A percentile compares a stretch with the other conserved stretches of the same genome.
These are phyloP conservation scores for Parachaetomium inaequale DNA, from an alignment of 495 filamentous ascomycete genomes.

Conservation along the genomic window DNA sequence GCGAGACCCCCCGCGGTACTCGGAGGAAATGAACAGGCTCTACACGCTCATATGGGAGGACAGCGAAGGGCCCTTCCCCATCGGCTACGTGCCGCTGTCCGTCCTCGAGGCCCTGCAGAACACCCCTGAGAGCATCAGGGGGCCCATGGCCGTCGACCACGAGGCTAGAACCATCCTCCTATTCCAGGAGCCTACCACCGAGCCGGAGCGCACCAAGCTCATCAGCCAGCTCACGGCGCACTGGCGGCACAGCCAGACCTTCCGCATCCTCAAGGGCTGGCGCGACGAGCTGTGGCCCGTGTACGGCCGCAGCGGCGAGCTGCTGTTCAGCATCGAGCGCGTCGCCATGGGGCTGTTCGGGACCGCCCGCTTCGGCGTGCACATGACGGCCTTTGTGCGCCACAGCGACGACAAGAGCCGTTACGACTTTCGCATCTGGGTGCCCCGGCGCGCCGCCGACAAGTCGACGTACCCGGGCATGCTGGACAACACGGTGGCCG, in stretches of 20 bases:
- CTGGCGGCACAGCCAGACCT: constrained; percentile 61
- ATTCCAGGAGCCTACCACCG: constrained; percentile 27
- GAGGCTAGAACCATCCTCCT: constrained; percentile 25
- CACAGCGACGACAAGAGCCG: constrained; percentile 43
- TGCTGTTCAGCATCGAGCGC: constrained; percentile 76
- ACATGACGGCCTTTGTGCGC: constrained; percentile 73
- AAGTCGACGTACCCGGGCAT: constrained; percentile 86
- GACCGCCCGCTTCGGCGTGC: constrained; percentile 81
- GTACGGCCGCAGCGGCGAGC: constrained; percentile 59
- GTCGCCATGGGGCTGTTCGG: constrained; percentile 78
- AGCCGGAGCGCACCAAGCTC: constrained; percentile 55
- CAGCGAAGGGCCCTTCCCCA: constrained; percentile 44
- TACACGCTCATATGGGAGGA: constrained; percentile 55
- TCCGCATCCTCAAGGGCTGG: constrained; percentile 78
- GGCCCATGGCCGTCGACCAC: constrained; percentile 53
- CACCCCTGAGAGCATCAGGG: constrained; percentile 47
- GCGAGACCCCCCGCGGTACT: constrained; percentile 50
- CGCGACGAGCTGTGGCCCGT: constrained; percentile 84
- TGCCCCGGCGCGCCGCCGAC: constrained; percentile 65
- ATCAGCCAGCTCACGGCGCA: constrained; percentile 57
- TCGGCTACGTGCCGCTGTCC: constrained; percentile 60
- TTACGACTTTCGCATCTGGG: constrained; percentile 73
- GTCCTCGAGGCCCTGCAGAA: constrained; percentile 54
- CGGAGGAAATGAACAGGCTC: constrained; percentile 46
- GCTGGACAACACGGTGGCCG: constrained; percentile 93